Base-by-base conservation (phyloP, 2,329 filamentous ascomycete genomes). In the Alternaria triticina region DNA sequence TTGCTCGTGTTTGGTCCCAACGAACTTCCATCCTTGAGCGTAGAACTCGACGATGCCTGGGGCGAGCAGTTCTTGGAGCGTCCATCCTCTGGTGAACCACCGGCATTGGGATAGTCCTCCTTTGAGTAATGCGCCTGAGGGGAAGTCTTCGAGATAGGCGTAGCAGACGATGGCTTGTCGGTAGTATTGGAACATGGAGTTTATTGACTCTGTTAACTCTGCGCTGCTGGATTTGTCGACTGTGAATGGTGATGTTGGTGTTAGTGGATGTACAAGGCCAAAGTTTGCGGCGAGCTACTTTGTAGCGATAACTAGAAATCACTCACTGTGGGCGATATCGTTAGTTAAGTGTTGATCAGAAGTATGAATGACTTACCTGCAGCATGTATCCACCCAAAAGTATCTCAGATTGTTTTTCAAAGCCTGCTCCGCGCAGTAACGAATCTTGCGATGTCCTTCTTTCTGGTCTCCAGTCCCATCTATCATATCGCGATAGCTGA, bases 41-140 rank as follows among this genome's bases (percentile, higher is more conserved):
- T 33, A 60, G 62, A 47, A 72, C 57, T 27, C 59, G 44, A 13
- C 66, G 15, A 5, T 13, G 2, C 4, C 13, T 5, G 68, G 66
- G 2, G 63, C 66, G 13, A 72, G 44, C 6, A 70, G 55, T 50
- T 70, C 66, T 43, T 71, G 69, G 3, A 71, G 40, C 6, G 66
- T 69, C 68, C 66, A 71, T 13, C 69, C 68, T 51, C 65, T 56
- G 3, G 61, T 60, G 22, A 71, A 70, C 70, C 70, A 72, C 13
- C 62, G 64, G 33, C 68, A 67, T 3, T 33, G 46, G 9, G 7
- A 22, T 8, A 71, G 59, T 10, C 22, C 25, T 17, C 36, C 15
- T 5, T 7, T 25, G 8, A 28, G 10, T 13, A 20, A 2, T n/a
- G 28, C 2, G 28, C 12, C 22, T 20, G 15, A 20, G 7, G 43